Base-by-base conservation (phyloP, 495 filamentous ascomycete species). In the Podospora pseudopauciseta region DNA sequence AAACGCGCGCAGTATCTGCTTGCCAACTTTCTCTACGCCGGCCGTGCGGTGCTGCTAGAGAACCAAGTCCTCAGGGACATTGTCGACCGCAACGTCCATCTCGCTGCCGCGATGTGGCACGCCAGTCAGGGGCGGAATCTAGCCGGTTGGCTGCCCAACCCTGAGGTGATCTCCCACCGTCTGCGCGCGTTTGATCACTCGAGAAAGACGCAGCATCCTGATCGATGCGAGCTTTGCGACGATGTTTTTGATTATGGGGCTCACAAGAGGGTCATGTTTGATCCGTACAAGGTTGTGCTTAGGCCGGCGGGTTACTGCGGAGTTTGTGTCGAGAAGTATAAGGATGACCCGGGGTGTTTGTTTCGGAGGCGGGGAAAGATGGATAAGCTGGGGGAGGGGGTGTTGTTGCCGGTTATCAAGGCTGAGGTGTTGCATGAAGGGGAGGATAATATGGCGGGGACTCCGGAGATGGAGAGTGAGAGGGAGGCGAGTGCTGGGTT, bases 191-290 rank as follows among this genome's bases (percentile, higher is more conserved):
- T 73, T 11, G 71, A 73, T 5, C 73, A 74, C 26, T 61, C 56
- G 0, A 60, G 60, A 13, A 67, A 67, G 34, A 69, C 67, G 13
- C 73, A 74, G 66, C 68, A 73, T 3, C 73, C 73, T 0, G 73
- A 74, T 11, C 68, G 73, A 16, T 74, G 73, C 49, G 68, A 59
- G 18, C 0, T 19, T 1, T 74, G 73, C 13, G 28, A 69, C 6
- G 65, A 67, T 7, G 56, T 66, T 55, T 74, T 74, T 63, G 68
- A 68, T 23, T 64, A 64, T 0, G 39, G 18, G 5, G 11, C 39
- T 0, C 13, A n/a, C 18, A 65, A 54, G 44, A 65, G 68, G 62
- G 65, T 61, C 61, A 57, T 71, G 65, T 74, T 62, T 15, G 66
- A 69, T 19, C 73, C 73, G 1, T 71, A 71, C 30, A 34, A 67